These are phyloP conservation scores for Cladosporium velox DNA, from an alignment of 2,329 filamentous ascomycete genomes.

Conservation along the genomic window DNA sequence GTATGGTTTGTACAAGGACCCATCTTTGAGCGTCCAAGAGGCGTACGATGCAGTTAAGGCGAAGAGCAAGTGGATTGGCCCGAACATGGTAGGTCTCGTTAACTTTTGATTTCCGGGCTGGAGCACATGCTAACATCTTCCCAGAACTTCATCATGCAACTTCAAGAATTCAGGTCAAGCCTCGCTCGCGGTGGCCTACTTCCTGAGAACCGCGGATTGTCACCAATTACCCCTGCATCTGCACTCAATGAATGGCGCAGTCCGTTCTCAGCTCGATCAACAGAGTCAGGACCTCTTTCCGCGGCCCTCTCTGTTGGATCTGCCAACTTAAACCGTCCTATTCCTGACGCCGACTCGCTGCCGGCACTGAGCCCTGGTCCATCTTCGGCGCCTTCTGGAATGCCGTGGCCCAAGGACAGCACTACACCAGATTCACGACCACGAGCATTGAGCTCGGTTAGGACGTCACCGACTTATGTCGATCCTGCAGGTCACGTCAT, in stretches of 20 bases:
- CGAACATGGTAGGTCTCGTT: conserved; percentile 64
- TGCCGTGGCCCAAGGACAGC: conserved; percentile 59
- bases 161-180: conserved; percentile 71
- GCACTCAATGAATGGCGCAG: conserved; percentile 37
- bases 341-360: conserved; percentile 29
- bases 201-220: conserved; percentile 34
- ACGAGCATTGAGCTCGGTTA: conserved; percentile 32
- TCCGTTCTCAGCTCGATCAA: conserved; percentile 31
- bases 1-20: conserved; percentile 79
- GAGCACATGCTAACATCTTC: neutral
- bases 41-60: conserved; percentile 79
- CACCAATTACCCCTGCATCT: conserved; percentile 38
- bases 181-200: conserved; percentile 41
- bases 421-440: conserved; percentile 27
- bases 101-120: neutral
- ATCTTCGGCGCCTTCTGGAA: conserved; percentile 66
- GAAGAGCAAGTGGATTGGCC: conserved; percentile 84
- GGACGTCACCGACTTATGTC: conserved; percentile 56
- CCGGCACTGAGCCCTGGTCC: conserved; percentile 56
- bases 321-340: conserved; percentile 1
- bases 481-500: conserved; percentile 40
- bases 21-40: conserved; percentile 75
- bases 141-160: conserved; percentile 76
- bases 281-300: conserved; percentile 10
- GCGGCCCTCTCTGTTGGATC: conserved; percentile 9